Evolutionary conservation across 345 rosid species (phyloP), one percentile per base, ranked within the genome.

Genomic region (Syzygium aqueum): DNA sequence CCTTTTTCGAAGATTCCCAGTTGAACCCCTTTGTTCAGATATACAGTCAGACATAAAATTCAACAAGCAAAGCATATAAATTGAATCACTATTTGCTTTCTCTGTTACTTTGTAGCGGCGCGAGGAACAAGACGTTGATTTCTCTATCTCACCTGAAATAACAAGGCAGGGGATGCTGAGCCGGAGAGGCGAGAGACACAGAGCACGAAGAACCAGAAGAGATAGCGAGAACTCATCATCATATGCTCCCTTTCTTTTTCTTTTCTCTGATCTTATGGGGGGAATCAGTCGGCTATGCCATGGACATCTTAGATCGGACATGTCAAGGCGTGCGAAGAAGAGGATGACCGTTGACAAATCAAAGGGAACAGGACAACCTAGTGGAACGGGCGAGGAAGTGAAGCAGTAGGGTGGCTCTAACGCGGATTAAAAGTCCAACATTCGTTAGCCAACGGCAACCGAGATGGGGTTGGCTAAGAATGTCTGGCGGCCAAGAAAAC

Each of bases 1-100:
- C 89, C 84, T 92, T 90, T 78, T 92, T 92, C 83, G 92, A 88
- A 51, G 98, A 96, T 84, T 94, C 98, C 99, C 98, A 97, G 65
- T 95, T 96, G 94, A 97, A 97, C 12, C 97, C 98, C 98, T 97
- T 73, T 8, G 14, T 56, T 56, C 63, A 56, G 63, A 56, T 9
- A 56, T 33, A 37, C 49, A 73, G 49, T 73, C 49, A 73, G 80
- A 73, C n/a, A 56, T 2, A 37, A 19, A 87, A 13, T 37, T 23
- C 56, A 67, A 73, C 37, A 46, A 43, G 56, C 14, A 73, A 73
- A 73, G 27, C 27, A 37, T 73, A 73, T 19, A 9, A 19, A 73
- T 56, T 9, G 80, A 16, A 33, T 33, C 25, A 50, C 54, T 51
- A 49, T 46, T n/a, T 50, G 14, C 63, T 56, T 85, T 9, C 87